These are phyloP conservation scores for Populus trichocarpa DNA, from an alignment of 441 rosid genomes.

Conservation along the genomic window DNA sequence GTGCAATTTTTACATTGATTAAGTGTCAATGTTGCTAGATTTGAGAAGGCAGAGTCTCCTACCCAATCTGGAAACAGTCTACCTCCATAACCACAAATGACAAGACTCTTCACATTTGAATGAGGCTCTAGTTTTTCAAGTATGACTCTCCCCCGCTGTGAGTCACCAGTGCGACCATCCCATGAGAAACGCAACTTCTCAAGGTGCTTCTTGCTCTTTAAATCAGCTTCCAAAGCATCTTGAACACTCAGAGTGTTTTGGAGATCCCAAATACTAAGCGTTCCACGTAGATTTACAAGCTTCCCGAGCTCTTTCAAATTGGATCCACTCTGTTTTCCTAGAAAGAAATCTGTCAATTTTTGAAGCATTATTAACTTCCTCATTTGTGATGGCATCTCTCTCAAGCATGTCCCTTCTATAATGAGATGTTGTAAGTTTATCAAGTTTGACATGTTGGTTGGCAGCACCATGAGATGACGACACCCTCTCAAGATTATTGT, in stretches of 20 bases:
- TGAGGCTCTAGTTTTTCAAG: background rate
- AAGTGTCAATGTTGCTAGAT: background rate
- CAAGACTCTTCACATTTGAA: background rate
- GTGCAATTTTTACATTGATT: slow-evolving; percentile 7
- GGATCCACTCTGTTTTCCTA: no score
- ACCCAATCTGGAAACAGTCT: background rate
- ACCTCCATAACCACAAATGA: background rate
- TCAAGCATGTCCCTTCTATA: no score
- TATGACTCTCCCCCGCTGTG: background rate
- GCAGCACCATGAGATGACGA: no score
- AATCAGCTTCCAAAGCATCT: background rate
- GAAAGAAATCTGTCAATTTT: no score
- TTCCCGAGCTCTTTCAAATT: no score
- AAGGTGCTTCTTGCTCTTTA: background rate
- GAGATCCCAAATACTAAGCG: background rate
- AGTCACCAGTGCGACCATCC: background rate
- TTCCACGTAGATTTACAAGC: no score
- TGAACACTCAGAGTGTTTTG: background rate
- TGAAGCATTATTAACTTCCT: no score
- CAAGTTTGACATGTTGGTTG: no score
- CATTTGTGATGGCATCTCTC: no score
- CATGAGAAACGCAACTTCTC: background rate
- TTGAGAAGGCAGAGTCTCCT: slow-evolving; percentile 1
- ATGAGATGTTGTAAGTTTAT: no score
- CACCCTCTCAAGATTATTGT: no score